phyloP scores from a whole-genome alignment of 2,329 filamentous ascomycete genomes.

The Sporothrix pseudoabietina region DNA sequence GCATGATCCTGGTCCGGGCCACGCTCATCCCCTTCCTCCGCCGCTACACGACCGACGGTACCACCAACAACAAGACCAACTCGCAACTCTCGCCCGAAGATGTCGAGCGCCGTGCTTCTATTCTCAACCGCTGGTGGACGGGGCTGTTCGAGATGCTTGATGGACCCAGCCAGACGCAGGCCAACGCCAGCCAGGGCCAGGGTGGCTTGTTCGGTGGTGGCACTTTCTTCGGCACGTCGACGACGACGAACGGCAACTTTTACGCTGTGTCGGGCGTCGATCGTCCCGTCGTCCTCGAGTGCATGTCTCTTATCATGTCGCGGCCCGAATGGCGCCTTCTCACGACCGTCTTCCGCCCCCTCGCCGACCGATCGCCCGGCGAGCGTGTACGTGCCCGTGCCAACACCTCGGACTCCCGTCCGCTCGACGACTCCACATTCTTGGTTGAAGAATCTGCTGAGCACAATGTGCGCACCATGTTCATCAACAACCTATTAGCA shows the following conservation, averaged over 20 bases:
- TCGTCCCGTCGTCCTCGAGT: constrained; percentile 76
- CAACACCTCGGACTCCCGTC: constrained; percentile 62
- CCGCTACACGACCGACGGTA: constrained; percentile 67
- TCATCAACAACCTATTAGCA: constrained; percentile 75
- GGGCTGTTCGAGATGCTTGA: constrained; percentile 80
- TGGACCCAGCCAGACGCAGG: constrained; percentile 45
- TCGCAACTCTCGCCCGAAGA: constrained; percentile 70
- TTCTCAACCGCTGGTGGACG: constrained; percentile 90
- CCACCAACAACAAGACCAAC: constrained; percentile 59
- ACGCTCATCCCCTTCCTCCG: constrained; percentile 76
- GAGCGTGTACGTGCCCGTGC: constrained; percentile 52
- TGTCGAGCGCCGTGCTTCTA: constrained; percentile 74
- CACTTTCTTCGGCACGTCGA: constrained; percentile 34
- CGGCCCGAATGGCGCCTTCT: constrained; percentile 82
- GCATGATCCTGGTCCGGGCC: constrained; percentile 72
- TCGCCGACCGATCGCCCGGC: constrained; percentile 57
- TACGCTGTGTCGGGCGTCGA: constrained; percentile 84
- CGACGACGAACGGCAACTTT: constrained; percentile 50
- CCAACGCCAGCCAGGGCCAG: constrained; percentile 30
- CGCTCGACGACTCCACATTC: constrained; percentile 59
- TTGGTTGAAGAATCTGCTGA: constrained; percentile 67
- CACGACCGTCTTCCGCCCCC: constrained; percentile 66
- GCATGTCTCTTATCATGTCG: constrained; percentile 79
- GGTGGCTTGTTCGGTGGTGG: constrained; percentile 28
- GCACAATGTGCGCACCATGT: constrained; percentile 87